These are phyloP conservation scores for Apophysomyces variabilis DNA, from an alignment of 371 early-diverging fungal species.

Conservation along the genomic window DNA sequence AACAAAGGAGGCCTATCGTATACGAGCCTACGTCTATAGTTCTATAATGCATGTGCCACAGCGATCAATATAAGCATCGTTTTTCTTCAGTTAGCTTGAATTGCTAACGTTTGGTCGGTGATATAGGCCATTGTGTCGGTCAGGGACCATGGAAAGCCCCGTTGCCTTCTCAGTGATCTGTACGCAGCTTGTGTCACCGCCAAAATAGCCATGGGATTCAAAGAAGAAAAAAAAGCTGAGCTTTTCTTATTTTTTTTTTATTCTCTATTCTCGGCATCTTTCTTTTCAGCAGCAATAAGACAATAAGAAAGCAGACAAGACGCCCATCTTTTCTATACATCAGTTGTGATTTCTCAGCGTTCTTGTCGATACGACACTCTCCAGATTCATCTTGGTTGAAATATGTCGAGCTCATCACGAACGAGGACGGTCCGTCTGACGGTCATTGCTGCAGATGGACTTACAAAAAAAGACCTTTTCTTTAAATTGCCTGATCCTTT, in stretches of 20 bases:
- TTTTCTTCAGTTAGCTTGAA: too few species aligned
- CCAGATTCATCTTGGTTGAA: conserved; percentile 8
- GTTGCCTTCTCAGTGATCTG: too few species aligned
- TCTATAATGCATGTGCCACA: too few species aligned
- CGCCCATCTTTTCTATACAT: not conserved
- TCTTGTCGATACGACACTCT: conserved; percentile 3
- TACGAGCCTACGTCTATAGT: too few species aligned
- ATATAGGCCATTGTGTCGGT: too few species aligned
- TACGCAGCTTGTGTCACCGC: too few species aligned
- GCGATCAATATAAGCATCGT: too few species aligned
- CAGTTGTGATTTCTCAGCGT: not conserved
- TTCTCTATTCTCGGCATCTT: conserved; percentile 12
- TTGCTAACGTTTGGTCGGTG: too few species aligned
- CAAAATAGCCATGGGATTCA: not conserved
- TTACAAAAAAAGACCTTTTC: conserved; percentile 90
- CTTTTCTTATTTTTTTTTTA: not conserved
- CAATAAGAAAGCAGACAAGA: not conserved
- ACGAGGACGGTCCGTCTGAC: conserved; percentile 49
- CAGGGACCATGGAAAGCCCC: too few species aligned
- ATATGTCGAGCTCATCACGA: conserved; percentile 40
- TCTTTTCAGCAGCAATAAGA: not conserved
- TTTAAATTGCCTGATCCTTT: conserved; percentile 56
- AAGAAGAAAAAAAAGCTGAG: conserved; percentile 14
- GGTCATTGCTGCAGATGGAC: conserved; percentile 92
- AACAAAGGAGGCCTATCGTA: too few species aligned